Conservation (phyloP, 768 basidiomycete genomes). For the Tubosaeta sp. region DNA sequence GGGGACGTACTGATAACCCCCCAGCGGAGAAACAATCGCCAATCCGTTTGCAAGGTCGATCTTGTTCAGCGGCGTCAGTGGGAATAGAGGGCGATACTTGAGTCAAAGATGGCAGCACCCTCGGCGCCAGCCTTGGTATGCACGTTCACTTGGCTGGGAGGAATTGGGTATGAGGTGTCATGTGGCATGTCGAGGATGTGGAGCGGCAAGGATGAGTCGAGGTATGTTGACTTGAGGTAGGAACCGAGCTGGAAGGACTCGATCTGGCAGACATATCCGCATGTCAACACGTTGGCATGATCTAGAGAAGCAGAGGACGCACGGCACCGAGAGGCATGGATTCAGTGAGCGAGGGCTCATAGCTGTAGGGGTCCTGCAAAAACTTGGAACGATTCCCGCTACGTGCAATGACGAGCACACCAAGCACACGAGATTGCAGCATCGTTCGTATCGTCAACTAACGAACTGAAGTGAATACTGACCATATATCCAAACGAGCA, state of each 20-base stretch:
- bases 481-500: conserved; percentile 1
- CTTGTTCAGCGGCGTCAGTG: conserved; percentile 64
- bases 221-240: no score
- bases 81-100: conserved; percentile 79
- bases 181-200: conserved; percentile 65
- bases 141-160: conserved; percentile 66
- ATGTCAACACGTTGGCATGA: not conserved
- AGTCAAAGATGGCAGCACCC: conserved; percentile 78
- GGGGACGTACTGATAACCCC: conserved; percentile 84
- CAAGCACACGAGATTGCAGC: conserved; percentile 44
- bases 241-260: no score
- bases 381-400: conserved; percentile 70
- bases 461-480: not conserved
- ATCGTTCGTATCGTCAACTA: conserved; percentile 19
- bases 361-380: conserved; percentile 68
- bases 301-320: conserved; percentile 16
- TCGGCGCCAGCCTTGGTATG: conserved; percentile 81
- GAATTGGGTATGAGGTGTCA: conserved; percentile 51
- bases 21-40: conserved; percentile 66
- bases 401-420: conserved; percentile 71
- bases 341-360: conserved; percentile 57
- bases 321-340: conserved; percentile 78
- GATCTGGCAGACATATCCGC: conserved; percentile 36
- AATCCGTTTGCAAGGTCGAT: conserved; percentile 76
- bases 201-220: conserved; percentile 59